Evolutionary conservation across 2,329 filamentous ascomycete genomes (phyloP), one percentile per base, ranked within the genome.

Genomic region (Myotisia sp.): DNA sequence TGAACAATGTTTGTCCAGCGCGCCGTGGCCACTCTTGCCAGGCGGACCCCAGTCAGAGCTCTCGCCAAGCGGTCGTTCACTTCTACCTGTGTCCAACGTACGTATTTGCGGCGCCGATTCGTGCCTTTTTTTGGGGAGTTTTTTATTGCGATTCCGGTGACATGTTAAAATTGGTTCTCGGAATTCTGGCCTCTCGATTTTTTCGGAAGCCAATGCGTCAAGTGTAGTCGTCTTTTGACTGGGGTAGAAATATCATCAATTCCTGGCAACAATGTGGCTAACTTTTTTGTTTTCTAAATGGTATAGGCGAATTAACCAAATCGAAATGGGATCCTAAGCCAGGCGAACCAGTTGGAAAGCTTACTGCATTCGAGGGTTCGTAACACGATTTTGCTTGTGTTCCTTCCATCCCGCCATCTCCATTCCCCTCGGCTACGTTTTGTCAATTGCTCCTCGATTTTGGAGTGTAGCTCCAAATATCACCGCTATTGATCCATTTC

Each of bases 1-100:
- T n/a, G n/a, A 30, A 42, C 50, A 53, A 65, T 63, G 63, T 64
- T 62, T 55, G 55, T 58, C 45, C 58, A 58, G 53, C 62, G 59
- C 48, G 57, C 59, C 47, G 60, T 55, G 46, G 57, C 58, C 51
- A 53, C 56, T 48, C 52, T 63, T 43, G 62, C 58, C 36, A 55
- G 58, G 55, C 62, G 60, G 48, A 53, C 58, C 42, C 60, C 60
- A 36, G 46, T 55, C 45, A 49, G 58, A 47, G 52, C 58, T 42
- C 38, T 62, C 44, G 52, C 58, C 44, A 49, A 51, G 41, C 60
- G 62, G 49, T 53, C 59, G 7, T 64, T 65, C 50, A 57, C 61
- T 37, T 58, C 60, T 32, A 57, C 60, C 38, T 44, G 62, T 43
- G 45, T 54, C 47, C 60, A 60, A 50, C 50, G 62, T 65, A 62